Percentiles rank a stretch among this genome's conserved stretches.
Evolutionary conservation across 169 alveolate genomes (phyloP).

Genomic region (Cryptosporidium muris): DNA sequence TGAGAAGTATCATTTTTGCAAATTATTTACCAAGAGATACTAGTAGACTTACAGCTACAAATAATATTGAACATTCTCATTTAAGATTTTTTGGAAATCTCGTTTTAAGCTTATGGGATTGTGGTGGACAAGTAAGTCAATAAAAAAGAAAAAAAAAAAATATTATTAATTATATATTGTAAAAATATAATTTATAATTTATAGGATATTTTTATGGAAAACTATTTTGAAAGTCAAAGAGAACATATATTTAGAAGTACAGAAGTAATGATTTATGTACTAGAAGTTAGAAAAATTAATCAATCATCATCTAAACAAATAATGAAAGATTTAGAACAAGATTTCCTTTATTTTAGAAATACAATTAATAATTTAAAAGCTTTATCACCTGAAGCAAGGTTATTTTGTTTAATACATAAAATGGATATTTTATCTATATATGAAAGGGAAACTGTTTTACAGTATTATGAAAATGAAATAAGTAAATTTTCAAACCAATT

Average conservation of each 20-base stretch:
- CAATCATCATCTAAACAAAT: constrained; percentile 65
- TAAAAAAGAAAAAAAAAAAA: neutral
- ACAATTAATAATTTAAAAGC: constrained; percentile 85
- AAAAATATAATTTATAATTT: neutral
- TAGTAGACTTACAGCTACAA: constrained; percentile 83
- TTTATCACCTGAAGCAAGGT: constrained; percentile 86
- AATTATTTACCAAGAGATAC: constrained; percentile 90
- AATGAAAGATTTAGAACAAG: constrained; percentile 80
- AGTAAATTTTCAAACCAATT: constrained; percentile 71
- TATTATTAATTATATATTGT: neutral
- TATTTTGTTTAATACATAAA: constrained; percentile 90
- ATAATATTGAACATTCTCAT: constrained; percentile 82
- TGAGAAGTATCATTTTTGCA: constrained; percentile 95
- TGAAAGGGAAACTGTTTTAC: constrained; percentile 81
- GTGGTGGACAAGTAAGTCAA: constrained; percentile 89
- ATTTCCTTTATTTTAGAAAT: constrained; percentile 81
- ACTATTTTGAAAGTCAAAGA: constrained; percentile 89
- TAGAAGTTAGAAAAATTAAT: constrained; percentile 77
- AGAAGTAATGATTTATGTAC: constrained; percentile 90
- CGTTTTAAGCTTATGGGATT: constrained; percentile 91
- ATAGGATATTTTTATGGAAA: constrained; percentile 91
- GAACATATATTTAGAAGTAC: constrained; percentile 88
- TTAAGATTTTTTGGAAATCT: constrained; percentile 91
- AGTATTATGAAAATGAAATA: constrained; percentile 79
- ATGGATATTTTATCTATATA: constrained; percentile 86